Evolutionary conservation across 2,329 filamentous ascomycete genomes (phyloP), one percentile per base, ranked within the genome.

Genomic region (Coniochaeta sp.): DNA sequence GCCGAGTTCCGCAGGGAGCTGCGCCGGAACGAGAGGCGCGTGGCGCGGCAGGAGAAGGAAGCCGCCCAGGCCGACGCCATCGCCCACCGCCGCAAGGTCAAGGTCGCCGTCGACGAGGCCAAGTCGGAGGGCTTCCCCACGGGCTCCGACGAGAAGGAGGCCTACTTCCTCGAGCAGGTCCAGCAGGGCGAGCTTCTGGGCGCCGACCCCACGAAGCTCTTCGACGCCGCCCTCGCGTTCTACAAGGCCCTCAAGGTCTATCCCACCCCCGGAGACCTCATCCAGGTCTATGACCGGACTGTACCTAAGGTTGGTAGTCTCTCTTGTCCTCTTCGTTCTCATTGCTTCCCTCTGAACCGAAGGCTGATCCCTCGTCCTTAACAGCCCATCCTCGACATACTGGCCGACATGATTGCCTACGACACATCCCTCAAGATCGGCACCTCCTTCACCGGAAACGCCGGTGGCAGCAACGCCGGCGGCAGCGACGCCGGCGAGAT

Each of bases 191-290:
- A 99, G 78, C 73, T 80, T 51, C 78, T 96, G 66, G 89, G 86
- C 66, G 76, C 83, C 63, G 87, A 95, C 70, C 89, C 85, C 60
- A 73, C 82, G 59, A 82, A 85, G 65, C 76, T 79, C 35, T 71
- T 96, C 53, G 91, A 96, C 59, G 89, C 94, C 49, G 92, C 94
- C 47, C 76, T 97, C 55, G 90, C 89, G 70, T 99, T 99, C 75
- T 99, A 97, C 82, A 95, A 91, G 79, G 94, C 91, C 42, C 82
- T 99, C 60, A 99, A 99, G 81, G 94, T 97, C 61, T 99, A 99
- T 74, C 94, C 94, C 50, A 87, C 89, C 63, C 94, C 92, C 12
- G 82, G 86, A 62, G 94, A 97, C 66, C 78, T 99, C 63, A 96
- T 99, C 69, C 82, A 82, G 64, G 96, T 99, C 71, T 99, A 99